phyloP scores from a whole-genome alignment of 2,329 filamentous ascomycete species.

The Rhinocladiella mackenziei region DNA sequence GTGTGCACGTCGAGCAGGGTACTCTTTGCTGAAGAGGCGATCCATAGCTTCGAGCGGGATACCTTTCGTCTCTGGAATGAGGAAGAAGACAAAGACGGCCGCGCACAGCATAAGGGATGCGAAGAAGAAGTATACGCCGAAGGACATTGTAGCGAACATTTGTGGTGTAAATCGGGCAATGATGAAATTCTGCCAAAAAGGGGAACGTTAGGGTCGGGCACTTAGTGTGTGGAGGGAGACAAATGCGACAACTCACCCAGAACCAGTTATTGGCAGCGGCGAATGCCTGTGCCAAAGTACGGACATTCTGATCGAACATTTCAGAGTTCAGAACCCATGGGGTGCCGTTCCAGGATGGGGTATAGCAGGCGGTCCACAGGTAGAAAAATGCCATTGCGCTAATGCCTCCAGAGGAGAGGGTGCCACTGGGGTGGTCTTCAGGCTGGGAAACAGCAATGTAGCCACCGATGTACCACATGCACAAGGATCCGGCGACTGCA shows the following conservation, averaged over 20 bases:
- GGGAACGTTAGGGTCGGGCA: neutral
- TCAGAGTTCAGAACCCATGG: conserved; percentile 63
- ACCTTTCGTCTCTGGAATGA: conserved; percentile 63
- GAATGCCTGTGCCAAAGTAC: conserved; percentile 66
- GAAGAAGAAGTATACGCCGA: conserved; percentile 67
- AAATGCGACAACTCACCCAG: conserved; percentile 34
- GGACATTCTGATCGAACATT: conserved; percentile 69
- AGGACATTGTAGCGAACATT: conserved; percentile 45
- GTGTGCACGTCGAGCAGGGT: conserved; percentile 38
- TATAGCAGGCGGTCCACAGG: conserved; percentile 69
- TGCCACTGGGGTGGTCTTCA: conserved; percentile 33
- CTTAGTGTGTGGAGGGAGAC: neutral
- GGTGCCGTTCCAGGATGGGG: conserved; percentile 67
- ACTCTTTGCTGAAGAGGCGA: conserved; percentile 51
- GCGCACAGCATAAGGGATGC: conserved; percentile 58
- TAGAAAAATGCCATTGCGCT: conserved; percentile 66
- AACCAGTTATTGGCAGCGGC: conserved; percentile 71
- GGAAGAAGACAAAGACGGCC: conserved; percentile 58
- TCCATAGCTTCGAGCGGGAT: conserved; percentile 64
- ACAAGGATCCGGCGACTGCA: conserved; percentile 57
- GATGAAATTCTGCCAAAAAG: conserved; percentile 15
- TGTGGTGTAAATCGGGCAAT: conserved; percentile 34
- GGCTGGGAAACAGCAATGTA: conserved; percentile 52
- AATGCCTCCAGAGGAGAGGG: conserved; percentile 49
- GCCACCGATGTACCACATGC: conserved; percentile 62